Evolutionary conservation across 805 yeast species (phyloP), one percentile per base, ranked within the genome.

Genomic region (Wickerhamiella galacta): DNA sequence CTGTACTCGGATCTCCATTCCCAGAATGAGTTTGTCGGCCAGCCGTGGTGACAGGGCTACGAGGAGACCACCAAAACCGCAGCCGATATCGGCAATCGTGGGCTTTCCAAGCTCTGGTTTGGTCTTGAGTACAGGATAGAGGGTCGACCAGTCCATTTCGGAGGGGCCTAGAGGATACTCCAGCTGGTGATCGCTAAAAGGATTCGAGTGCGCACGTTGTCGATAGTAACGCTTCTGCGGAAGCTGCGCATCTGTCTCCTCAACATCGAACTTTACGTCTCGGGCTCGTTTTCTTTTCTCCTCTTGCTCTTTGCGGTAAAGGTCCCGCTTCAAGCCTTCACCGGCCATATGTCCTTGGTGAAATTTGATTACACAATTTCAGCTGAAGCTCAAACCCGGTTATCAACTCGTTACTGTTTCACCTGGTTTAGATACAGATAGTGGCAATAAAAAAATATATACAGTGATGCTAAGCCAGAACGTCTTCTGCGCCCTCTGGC

Each of bases 1-100:
- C 57, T 90, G 98, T 14, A 85, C 95, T 51, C 98, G 69, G 49
- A 90, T 90, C 58, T 90, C 98, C 94, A 90, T 83, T 12, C 98
- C 98, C 29, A 90, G 61, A 28, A 83, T 75, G 47, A 81, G 61
- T 10, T 64, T 68, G 3, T 78, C 70, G 2, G 90, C 83, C 41
- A 79, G 76, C 35, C 60, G 70, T 4, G 83, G 77, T 3, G 94
- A 75, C 36, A 90, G 63, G 34, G 81, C 77, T 22, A 78, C 72
- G 45, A 81, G 54, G 37, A 90, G 63, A 0, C 98, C 98, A 34
- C 98, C 98, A 53, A 80, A 90, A 1, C 98, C 98, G 59, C 98
- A 90, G 6, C 98, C 98, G 38, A 90, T 70, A 52, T 90, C 98
- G 4, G 96, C 96, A 33, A 90, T 76, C 35, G 53, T 49, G 15